Conservation (phyloP, 176 grass and related monocot species). For the Eremochloa ophiuroides region DNA sequence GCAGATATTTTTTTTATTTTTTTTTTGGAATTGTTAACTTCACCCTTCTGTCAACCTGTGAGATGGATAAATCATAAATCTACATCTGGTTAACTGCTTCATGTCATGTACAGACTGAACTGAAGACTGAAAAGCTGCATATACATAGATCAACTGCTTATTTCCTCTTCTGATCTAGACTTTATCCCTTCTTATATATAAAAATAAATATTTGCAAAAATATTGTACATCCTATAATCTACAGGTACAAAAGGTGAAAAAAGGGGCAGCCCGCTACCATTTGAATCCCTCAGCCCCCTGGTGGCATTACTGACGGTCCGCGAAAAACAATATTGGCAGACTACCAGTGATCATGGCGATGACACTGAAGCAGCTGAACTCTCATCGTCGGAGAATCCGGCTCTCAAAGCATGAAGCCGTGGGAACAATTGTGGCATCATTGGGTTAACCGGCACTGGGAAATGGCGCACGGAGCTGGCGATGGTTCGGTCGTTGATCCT, state of each 20-base stretch:
- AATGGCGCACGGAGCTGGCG: slow-evolving; percentile 66
- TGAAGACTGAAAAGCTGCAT: not conserved
- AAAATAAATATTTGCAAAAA: slow-evolving; percentile 67
- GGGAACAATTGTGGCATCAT: slow-evolving; percentile 78
- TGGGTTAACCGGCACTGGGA: slow-evolving; percentile 84
- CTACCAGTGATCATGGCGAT: slow-evolving; percentile 40
- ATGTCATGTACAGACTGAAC: slow-evolving; percentile 36
- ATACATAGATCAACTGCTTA: slow-evolving; percentile 31
- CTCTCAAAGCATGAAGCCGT: slow-evolving; percentile 57
- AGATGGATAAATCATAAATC: not conserved
- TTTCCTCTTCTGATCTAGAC: slow-evolving; percentile 38
- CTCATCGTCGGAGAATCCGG: slow-evolving; percentile 77
- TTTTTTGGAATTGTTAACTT: not conserved
- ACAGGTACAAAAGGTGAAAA: slow-evolving; percentile 42
- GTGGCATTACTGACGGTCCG: not conserved
- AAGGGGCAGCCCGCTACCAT: not conserved
- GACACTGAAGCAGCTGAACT: slow-evolving; percentile 49
- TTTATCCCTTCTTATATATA: slow-evolving; percentile 52
- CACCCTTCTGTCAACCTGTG: not conserved
- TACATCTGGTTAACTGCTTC: slow-evolving; percentile 23
- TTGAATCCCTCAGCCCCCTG: slow-evolving; percentile 14
- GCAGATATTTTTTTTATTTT: not conserved
- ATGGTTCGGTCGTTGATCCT: slow-evolving; percentile 69
- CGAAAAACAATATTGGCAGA: slow-evolving; percentile 28
- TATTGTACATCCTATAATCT: slow-evolving; percentile 61